phyloP scores from a whole-genome alignment of 225 moss, liverwort and hornwort genomes.

The Polytrichum commune region DNA sequence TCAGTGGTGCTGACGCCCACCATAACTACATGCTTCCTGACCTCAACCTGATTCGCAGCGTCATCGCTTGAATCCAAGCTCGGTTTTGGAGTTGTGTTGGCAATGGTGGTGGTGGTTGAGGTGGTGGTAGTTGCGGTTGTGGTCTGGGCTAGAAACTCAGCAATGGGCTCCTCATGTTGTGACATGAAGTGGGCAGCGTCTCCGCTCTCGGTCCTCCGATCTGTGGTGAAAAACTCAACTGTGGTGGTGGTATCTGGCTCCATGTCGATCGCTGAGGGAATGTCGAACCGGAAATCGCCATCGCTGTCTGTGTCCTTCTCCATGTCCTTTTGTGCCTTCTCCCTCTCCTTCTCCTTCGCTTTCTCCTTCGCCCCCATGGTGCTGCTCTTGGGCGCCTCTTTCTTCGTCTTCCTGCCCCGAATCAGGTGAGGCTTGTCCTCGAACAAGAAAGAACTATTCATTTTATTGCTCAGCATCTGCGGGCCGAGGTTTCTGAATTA shows the following conservation, averaged over 20 bases:
- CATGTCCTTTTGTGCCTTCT: not conserved
- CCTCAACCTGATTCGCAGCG: not conserved
- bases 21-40: constrained; percentile 9
- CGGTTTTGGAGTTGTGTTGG: not conserved
- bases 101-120: not conserved
- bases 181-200: not conserved
- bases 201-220: not conserved
- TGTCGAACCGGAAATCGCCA: constrained; percentile 15
- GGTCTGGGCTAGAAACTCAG: constrained; percentile 5
- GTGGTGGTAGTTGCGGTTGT: not conserved
- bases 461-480: not conserved
- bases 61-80: not conserved
- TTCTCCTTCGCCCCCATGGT: constrained; percentile 3
- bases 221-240: constrained; percentile 5
- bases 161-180: constrained; percentile 2
- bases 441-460: constrained; percentile 14
- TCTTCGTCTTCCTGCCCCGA: constrained; percentile 5
- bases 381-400: not conserved
- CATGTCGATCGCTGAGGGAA: constrained; percentile 2
- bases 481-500: not conserved
- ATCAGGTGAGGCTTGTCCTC: constrained; percentile 8
- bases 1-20: not conserved
- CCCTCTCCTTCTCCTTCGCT: not conserved
- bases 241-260: not conserved
- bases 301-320: not conserved